Percentiles rank a stretch among this genome's conserved stretches.
Conservation (phyloP, 176 grass and related monocot species). For the Pontederia crassipes region DNA sequence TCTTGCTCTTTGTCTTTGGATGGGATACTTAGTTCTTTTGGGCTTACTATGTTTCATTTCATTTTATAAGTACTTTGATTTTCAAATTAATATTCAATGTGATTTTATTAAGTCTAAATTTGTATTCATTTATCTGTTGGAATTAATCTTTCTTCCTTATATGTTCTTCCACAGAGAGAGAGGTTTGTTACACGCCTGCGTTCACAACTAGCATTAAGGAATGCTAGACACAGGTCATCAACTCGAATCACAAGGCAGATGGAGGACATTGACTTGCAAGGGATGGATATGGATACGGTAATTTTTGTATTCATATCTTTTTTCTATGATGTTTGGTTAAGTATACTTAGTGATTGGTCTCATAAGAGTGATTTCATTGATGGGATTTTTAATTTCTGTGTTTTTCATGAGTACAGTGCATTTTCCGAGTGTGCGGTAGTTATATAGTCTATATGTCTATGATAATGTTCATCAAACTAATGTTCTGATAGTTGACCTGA, state of each 20-base stretch:
- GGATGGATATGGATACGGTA: background rate
- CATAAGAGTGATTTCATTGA: background rate
- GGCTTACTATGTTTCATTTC: too few species aligned
- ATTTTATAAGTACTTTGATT: too few species aligned
- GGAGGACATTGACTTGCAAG: background rate
- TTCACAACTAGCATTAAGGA: slow-evolving; percentile 4
- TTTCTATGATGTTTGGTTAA: background rate
- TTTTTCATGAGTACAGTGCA: too few species aligned
- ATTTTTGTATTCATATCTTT: background rate
- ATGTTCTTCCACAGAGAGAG: background rate
- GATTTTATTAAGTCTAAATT: too few species aligned
- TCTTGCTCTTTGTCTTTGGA: too few species aligned
- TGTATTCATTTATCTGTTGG: background rate
- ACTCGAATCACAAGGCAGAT: background rate
- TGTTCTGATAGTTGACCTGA: too few species aligned
- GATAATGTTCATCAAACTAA: too few species aligned
- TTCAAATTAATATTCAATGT: too few species aligned
- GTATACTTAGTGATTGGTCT: background rate
- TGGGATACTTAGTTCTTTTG: too few species aligned
- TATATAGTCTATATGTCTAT: too few species aligned
- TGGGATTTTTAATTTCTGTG: background rate
- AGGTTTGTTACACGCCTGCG: background rate
- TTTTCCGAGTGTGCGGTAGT: too few species aligned
- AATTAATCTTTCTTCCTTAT: background rate
- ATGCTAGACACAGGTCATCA: background rate